phyloP scores from a whole-genome alignment of 2,329 filamentous ascomycete genomes.

The Metarhizium sp. region DNA sequence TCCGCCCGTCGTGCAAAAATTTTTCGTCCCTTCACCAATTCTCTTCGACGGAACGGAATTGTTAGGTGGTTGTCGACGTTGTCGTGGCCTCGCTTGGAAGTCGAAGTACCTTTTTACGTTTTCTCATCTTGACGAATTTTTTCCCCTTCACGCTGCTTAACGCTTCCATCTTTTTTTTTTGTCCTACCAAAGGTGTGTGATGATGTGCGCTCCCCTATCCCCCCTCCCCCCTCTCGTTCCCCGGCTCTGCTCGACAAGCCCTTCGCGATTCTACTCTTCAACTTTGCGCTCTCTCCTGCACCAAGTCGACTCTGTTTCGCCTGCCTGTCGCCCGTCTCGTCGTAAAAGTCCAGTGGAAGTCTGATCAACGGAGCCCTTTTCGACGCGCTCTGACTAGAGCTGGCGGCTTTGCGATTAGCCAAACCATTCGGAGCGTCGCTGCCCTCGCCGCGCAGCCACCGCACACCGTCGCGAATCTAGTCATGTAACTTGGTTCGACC shows the following conservation, averaged over 20 bases:
- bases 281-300: conserved; percentile 1
- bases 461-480: not conserved
- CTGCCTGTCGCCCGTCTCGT: not conserved
- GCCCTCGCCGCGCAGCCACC: not conserved
- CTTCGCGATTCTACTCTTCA: conserved; percentile 1
- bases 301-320: not conserved
- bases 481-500: not conserved
- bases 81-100: conserved; percentile 7
- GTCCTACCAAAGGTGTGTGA: conserved; percentile 4
- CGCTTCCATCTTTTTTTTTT: not conserved
- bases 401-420: not conserved
- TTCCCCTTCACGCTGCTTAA: not conserved
- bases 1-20: not conserved
- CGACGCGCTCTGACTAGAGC: not conserved
- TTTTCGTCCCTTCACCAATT: conserved; percentile 1
- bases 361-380: not conserved
- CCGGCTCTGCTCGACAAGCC: not conserved
- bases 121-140: not conserved
- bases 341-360: not conserved
- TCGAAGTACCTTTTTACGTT: not conserved
- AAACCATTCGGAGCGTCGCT: not conserved
- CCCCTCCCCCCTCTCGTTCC: not conserved
- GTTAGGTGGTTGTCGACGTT: conserved; percentile 8
- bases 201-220: not conserved
- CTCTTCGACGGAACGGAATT: conserved; percentile 6